Evolutionary conservation across 306 rosid genomes (phyloP).

Genomic region (Ormosia emarginata): DNA sequence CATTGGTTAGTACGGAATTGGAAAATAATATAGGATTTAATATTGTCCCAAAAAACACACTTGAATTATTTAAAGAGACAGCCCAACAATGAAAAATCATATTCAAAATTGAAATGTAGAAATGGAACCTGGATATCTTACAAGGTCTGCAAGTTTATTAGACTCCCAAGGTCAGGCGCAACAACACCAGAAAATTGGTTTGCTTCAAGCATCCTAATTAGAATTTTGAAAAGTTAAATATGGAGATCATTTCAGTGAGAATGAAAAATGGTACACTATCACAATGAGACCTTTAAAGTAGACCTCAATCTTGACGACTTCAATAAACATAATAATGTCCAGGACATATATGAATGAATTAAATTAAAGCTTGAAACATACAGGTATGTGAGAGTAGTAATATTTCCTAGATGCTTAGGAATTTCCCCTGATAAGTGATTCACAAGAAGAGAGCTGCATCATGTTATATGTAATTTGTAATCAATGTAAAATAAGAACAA

Average conservation of each 20-base stretch:
- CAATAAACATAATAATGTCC: neutral
- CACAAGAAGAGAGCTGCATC: slow-evolving; percentile 66
- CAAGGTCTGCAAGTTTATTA: slow-evolving; percentile 52
- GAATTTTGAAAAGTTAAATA: too few relatives aligned
- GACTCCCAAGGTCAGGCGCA: slow-evolving; percentile 62
- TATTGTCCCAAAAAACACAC: neutral
- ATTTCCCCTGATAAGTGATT: slow-evolving; percentile 74
- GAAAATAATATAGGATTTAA: neutral
- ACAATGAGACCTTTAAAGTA: neutral
- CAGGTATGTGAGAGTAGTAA: slow-evolving; percentile 58
- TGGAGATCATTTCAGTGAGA: neutral
- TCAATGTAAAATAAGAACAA: slow-evolving; percentile 22
- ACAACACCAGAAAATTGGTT: slow-evolving; percentile 64
- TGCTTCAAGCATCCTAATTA: slow-evolving; percentile 70
- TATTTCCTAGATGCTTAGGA: slow-evolving; percentile 57
- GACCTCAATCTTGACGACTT: neutral
- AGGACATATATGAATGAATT: neutral
- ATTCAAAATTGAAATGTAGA: neutral
- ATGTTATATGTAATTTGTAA: neutral
- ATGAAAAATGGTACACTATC: neutral
- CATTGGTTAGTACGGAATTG: slow-evolving; percentile 1
- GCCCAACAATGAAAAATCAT: neutral
- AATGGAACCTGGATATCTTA: slow-evolving; percentile 28
- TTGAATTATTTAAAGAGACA: neutral
- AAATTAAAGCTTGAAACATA: slow-evolving; percentile 33